phyloP scores from a whole-genome alignment of 495 filamentous ascomycete species.

The Echria macrotheca region DNA sequence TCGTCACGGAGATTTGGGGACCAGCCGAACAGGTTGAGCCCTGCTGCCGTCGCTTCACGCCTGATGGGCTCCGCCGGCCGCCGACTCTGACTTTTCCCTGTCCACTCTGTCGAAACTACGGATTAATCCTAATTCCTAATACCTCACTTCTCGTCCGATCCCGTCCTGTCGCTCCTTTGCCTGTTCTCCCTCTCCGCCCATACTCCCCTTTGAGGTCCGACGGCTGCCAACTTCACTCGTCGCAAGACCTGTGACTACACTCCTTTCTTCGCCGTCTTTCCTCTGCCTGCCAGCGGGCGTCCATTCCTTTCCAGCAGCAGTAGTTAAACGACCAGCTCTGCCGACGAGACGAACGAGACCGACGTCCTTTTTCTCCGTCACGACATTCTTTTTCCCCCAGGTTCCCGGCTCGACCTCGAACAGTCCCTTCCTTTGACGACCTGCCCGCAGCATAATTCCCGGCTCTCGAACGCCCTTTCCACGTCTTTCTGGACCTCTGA shows the following conservation, averaged over 20 bases:
- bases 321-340: no score
- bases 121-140: constrained; percentile 25
- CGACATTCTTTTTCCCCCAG: constrained; percentile 21
- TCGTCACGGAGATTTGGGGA: constrained; percentile 28
- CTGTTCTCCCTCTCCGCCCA: constrained; percentile 6
- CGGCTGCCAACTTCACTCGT: constrained; percentile 27
- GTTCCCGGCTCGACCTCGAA: constrained; percentile 12
- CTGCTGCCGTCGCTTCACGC: constrained; percentile 1
- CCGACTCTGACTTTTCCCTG: constrained; percentile 5
- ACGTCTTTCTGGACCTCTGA: background rate
- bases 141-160: constrained; percentile 9
- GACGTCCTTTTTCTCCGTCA: constrained; percentile 16
- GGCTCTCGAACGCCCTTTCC: background rate
- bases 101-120: constrained; percentile 5
- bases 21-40: constrained; percentile 5
- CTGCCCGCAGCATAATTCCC: background rate
- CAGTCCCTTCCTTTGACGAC: constrained; percentile 8
- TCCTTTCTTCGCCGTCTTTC: constrained; percentile 29
- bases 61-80: background rate
- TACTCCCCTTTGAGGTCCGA: constrained; percentile 16
- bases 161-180: constrained; percentile 6
- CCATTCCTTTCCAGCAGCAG: constrained; percentile 36
- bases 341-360: constrained; percentile 14
- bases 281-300: constrained; percentile 43
- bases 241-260: constrained; percentile 31